These are phyloP conservation scores for Nothomitra cinnamomea DNA, from an alignment of 2,329 filamentous ascomycete genomes.

Conservation along the genomic window DNA sequence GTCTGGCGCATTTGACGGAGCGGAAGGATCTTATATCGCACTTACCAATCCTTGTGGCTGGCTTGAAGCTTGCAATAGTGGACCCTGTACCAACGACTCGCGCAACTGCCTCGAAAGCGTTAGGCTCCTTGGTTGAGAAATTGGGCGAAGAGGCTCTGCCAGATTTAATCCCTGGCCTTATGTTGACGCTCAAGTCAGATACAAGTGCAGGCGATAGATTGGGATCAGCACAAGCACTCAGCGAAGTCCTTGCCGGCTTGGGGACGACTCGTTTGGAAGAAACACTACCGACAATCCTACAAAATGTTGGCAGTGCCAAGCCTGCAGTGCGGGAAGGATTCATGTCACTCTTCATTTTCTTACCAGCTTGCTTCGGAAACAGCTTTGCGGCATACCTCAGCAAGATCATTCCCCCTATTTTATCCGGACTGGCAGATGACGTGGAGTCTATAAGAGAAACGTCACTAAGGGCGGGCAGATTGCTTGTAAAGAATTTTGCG, in stretches of 20 bases:
- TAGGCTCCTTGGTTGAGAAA: slow-evolving; percentile 95
- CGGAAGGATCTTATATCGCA: slow-evolving; percentile 85
- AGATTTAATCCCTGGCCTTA: slow-evolving; percentile 91
- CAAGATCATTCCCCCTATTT: slow-evolving; percentile 87
- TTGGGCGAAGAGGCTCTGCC: slow-evolving; percentile 91
- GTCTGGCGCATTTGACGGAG: slow-evolving; percentile 89
- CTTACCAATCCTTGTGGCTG: slow-evolving; percentile 79
- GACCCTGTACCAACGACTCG: slow-evolving; percentile 93
- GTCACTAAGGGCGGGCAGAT: slow-evolving; percentile 78
- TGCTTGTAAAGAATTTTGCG: slow-evolving; percentile 97
- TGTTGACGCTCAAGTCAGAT: slow-evolving; percentile 94
- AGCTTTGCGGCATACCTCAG: slow-evolving; percentile 92
- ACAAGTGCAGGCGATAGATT: slow-evolving; percentile 90
- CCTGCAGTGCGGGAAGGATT: slow-evolving; percentile 88
- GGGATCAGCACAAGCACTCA: slow-evolving; percentile 89
- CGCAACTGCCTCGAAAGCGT: slow-evolving; percentile 85
- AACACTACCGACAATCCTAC: slow-evolving; percentile 85
- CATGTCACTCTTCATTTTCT: slow-evolving; percentile 98
- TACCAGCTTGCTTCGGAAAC: slow-evolving; percentile 97
- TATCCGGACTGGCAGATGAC: slow-evolving; percentile 87
- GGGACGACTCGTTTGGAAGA: slow-evolving; percentile 88
- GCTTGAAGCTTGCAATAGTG: slow-evolving; percentile 73
- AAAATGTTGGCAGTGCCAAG: slow-evolving; percentile 88
- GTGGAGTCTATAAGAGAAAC: slow-evolving; percentile 93
- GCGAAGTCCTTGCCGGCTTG: slow-evolving; percentile 86